Evolutionary conservation across 2,329 filamentous ascomycete species (phyloP), one percentile per base, ranked within the genome.

Genomic region (Ceratocystis colombiana): DNA sequence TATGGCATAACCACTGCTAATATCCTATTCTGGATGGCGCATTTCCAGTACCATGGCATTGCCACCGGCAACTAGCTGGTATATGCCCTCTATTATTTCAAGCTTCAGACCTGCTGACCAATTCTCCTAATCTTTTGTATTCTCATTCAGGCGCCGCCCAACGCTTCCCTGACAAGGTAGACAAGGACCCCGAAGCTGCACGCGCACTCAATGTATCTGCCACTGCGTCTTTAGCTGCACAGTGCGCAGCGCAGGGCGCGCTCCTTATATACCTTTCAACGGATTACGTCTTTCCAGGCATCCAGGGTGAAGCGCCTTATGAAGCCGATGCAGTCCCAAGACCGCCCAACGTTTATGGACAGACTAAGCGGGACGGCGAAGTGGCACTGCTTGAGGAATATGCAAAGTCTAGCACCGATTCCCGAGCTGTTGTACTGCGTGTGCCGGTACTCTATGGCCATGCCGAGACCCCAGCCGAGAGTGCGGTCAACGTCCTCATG

Each of bases 391-490:
- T 93, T n/a, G 81, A 82, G 17, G 83, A 80, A 61, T 88, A 79
- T 69, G 71, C 76, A 53, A 73, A 76, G 1, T 79, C 77, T 0
- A 77, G 76, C 1, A 81, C 79, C 70, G 71, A 75, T n/a, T 84
- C 83, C 0, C 76, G 82, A 22, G 88, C 83, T 0, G 80, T 93
- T 0, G 84, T 93, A 4, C 79, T 96, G 63, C 82, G 90, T 15
- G 88, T 96, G 4, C 91, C 91, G 0, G 86, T 96, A 17, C 79
- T 96, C 17, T 96, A 96, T 73, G 92, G 91, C 1, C 78, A 85
- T n/a, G 86, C 85, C 0, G 82, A 89, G 70, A 81, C 76, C 57
- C 82, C 86, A 2, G 79, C 82, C 2, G 90, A 96, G 76, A 94
- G 89, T 71, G 90, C 92, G 0, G 84, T 96, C 57, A 96, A 96